Percentiles rank a stretch among this genome's conserved stretches.
Evolutionary conservation across 148 eudicot genomes (phyloP).

Genomic region (Arctostaphylos glauca): DNA sequence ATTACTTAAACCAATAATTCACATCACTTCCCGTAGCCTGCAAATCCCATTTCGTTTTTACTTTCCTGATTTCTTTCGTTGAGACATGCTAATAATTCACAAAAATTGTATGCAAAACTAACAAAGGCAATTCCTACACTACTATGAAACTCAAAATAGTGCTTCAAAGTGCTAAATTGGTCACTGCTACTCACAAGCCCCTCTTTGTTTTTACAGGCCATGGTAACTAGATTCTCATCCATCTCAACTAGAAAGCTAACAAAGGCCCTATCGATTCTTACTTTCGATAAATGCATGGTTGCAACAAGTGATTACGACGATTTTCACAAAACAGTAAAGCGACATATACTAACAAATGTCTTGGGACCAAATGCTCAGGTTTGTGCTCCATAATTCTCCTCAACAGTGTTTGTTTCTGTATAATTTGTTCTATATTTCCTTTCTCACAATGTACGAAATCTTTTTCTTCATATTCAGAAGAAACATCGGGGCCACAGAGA

Average conservation of each 20-base stretch:
- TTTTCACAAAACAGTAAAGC: slow-evolving; percentile 67
- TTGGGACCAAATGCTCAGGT: slow-evolving; percentile 92
- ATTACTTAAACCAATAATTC: not conserved
- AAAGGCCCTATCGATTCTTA: slow-evolving; percentile 69
- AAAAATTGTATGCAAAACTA: too few relatives aligned
- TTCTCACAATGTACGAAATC: not conserved
- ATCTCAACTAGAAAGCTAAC: slow-evolving; percentile 75
- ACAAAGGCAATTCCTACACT: not conserved
- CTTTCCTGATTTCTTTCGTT: too few relatives aligned
- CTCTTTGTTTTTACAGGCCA: slow-evolving; percentile 47
- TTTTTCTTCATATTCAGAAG: slow-evolving; percentile 42
- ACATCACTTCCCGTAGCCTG: slow-evolving; percentile 72
- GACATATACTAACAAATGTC: slow-evolving; percentile 45
- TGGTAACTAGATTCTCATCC: slow-evolving; percentile 69
- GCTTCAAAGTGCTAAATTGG: not conserved
- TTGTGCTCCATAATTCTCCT: slow-evolving; percentile 15
- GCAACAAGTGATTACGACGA: slow-evolving; percentile 89
- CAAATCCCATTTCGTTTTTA: slow-evolving; percentile 12
- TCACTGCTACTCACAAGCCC: not conserved
- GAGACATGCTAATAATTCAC: too few relatives aligned
- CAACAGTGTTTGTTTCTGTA: not conserved
- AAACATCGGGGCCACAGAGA: slow-evolving; percentile 55
- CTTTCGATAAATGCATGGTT: slow-evolving; percentile 71
- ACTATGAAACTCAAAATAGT: not conserved
- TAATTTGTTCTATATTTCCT: not conserved